Conservation (phyloP, 2,329 filamentous ascomycete genomes). For the Trichoderma semiorbis region DNA sequence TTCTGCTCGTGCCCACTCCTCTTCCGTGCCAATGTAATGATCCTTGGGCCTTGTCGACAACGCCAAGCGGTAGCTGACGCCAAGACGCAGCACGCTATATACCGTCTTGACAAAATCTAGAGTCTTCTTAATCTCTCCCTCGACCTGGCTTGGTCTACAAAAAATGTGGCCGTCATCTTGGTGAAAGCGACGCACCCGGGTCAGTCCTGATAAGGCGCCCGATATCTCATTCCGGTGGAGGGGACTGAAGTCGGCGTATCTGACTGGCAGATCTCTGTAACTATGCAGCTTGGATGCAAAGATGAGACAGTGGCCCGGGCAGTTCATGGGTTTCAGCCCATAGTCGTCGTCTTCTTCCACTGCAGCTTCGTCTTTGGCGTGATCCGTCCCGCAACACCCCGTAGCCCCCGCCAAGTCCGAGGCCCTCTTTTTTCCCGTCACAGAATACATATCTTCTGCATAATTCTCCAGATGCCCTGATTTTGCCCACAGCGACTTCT, state of each 20-base stretch:
- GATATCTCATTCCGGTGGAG: slow-evolving; percentile 85
- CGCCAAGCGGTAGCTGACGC: slow-evolving; percentile 65
- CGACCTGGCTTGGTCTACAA: slow-evolving; percentile 72
- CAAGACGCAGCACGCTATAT: slow-evolving; percentile 67
- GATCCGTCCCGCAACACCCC: slow-evolving; percentile 33
- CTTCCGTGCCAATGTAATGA: slow-evolving; percentile 70
- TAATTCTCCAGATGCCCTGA: slow-evolving; percentile 89
- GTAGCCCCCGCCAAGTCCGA: slow-evolving; percentile 8
- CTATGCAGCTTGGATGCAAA: slow-evolving; percentile 71
- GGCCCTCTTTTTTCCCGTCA: slow-evolving; percentile 50
- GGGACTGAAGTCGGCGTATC: slow-evolving; percentile 83
- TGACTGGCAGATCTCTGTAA: slow-evolving; percentile 76
- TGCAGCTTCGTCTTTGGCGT: slow-evolving; percentile 41
- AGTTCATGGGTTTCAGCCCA: slow-evolving; percentile 91
- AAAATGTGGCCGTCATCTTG: slow-evolving; percentile 93
- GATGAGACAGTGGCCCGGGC: slow-evolving; percentile 81
- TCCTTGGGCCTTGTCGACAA: slow-evolving; percentile 75
- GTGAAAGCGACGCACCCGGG: slow-evolving; percentile 80
- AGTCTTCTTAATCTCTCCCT: slow-evolving; percentile 68
- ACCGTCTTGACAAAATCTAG: slow-evolving; percentile 71
- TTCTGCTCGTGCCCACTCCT: slow-evolving; percentile 56
- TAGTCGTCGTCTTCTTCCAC: slow-evolving; percentile 70
- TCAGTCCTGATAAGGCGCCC: slow-evolving; percentile 76
- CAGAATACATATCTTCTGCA: slow-evolving; percentile 87
- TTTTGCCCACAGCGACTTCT: slow-evolving; percentile 79